Percentiles rank a stretch among this genome's conserved stretches.
Evolutionary conservation across 2,329 filamentous ascomycete species (phyloP).

Genomic region (Parafenestella ontariensis): DNA sequence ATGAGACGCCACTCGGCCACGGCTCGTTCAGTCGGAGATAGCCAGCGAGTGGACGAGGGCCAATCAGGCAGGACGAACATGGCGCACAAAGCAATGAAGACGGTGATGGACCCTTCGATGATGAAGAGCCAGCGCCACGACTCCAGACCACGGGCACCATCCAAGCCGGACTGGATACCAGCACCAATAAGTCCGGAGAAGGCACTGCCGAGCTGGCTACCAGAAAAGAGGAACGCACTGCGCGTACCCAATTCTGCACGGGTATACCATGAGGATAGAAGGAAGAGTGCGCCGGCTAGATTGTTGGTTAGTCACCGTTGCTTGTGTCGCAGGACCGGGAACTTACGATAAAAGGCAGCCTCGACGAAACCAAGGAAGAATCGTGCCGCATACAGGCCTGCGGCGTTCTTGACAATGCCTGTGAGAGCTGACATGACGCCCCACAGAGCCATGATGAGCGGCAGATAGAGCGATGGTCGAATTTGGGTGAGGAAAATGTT

Average conservation of each 20-base stretch:
- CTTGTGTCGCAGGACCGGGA: too few relatives aligned
- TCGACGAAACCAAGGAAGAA: constrained; percentile 38
- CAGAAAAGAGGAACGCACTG: constrained; percentile 61
- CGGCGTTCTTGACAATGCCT: constrained; percentile 35
- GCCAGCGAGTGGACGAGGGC: too few relatives aligned
- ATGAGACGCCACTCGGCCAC: too few relatives aligned
- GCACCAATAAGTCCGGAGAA: constrained; percentile 64
- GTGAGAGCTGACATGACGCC: constrained; percentile 38
- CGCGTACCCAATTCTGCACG: constrained; percentile 59
- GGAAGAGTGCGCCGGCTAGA: constrained; percentile 29
- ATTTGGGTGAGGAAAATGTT: not conserved
- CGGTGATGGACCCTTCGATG: constrained; percentile 48
- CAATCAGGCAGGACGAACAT: constrained; percentile 50
- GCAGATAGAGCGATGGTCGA: constrained; percentile 34
- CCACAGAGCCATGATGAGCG: constrained; percentile 43
- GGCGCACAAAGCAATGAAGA: too few relatives aligned
- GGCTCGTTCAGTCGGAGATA: too few relatives aligned
- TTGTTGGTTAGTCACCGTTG: too few relatives aligned
- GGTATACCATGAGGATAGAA: constrained; percentile 58
- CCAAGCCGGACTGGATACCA: constrained; percentile 53
- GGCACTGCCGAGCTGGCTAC: constrained; percentile 56
- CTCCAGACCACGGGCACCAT: constrained; percentile 35
- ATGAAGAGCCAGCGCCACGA: constrained; percentile 50
- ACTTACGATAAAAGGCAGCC: too few relatives aligned
- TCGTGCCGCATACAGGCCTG: constrained; percentile 34